These are phyloP conservation scores for Saccharomyces hybrid DNA, from an alignment of 1,139 yeast genomes.

Conservation along the genomic window DNA sequence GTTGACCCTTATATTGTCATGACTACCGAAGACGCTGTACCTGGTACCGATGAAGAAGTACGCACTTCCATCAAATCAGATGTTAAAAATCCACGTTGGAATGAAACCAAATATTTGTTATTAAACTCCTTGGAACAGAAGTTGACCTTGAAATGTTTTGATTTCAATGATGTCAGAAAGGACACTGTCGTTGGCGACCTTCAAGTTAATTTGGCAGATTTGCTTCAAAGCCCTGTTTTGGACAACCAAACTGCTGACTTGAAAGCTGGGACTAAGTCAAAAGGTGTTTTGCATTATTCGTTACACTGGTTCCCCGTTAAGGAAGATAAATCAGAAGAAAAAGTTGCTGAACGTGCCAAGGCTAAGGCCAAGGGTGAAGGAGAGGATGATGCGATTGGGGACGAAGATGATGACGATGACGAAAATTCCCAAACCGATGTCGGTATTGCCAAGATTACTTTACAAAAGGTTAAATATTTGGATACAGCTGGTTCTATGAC, in stretches of 20 bases:
- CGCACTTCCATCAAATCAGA: slow-evolving; percentile 51
- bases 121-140: slow-evolving; percentile 53
- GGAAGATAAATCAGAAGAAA: slow-evolving; percentile 6
- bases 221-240: slow-evolving; percentile 46
- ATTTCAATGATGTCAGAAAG: slow-evolving; percentile 48
- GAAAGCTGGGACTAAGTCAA: slow-evolving; percentile 47
- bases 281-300: slow-evolving; percentile 55
- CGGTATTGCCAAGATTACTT: slow-evolving; percentile 62
- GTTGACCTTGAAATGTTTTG: slow-evolving; percentile 46
- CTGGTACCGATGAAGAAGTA: slow-evolving; percentile 34
- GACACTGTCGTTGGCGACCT: slow-evolving; percentile 51
- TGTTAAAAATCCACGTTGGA: slow-evolving; percentile 52
- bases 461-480: slow-evolving; percentile 66
- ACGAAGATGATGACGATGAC: slow-evolving; percentile 22
- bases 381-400: slow-evolving; percentile 8
- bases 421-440: slow-evolving; percentile 43
- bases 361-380: slow-evolving; percentile 5
- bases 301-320: slow-evolving; percentile 57
- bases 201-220: slow-evolving; percentile 48
- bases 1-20: slow-evolving; percentile 57
- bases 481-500: slow-evolving; percentile 56
- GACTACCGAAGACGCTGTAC: slow-evolving; percentile 38
- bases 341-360: slow-evolving; percentile 5
- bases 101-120: slow-evolving; percentile 56
- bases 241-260: slow-evolving; percentile 26